Evolutionary conservation across 2,329 filamentous ascomycete genomes (phyloP).

Genomic region (Calycina marina): DNA sequence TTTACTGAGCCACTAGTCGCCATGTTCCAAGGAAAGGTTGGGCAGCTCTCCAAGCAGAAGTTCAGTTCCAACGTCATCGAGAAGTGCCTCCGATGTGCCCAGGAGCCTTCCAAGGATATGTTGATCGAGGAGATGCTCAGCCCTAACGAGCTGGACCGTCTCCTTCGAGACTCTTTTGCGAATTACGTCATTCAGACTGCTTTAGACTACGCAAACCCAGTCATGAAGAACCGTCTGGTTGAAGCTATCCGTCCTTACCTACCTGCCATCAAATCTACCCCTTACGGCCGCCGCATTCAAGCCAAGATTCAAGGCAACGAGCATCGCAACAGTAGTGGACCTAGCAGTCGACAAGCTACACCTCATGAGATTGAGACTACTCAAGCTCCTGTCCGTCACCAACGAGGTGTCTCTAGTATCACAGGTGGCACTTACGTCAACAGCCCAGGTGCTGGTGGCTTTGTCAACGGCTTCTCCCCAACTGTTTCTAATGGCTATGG

Average conservation of each 20-base stretch:
- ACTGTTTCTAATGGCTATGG: constrained; percentile 14
- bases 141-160: constrained; percentile 66
- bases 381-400: constrained; percentile 19
- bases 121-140: constrained; percentile 75
- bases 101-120: constrained; percentile 56
- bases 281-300: constrained; percentile 85
- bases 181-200: constrained; percentile 99
- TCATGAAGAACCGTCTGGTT: constrained; percentile 60
- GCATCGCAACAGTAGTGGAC: constrained; percentile 18
- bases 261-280: constrained; percentile 73
- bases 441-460: constrained; percentile 8
- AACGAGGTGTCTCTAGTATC: constrained; percentile 20
- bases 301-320: constrained; percentile 65
- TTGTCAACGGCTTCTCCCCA: constrained; percentile 16
- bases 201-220: constrained; percentile 65
- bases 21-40: constrained; percentile 63
- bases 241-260: constrained; percentile 77
- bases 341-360: constrained; percentile 20
- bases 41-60: constrained; percentile 75
- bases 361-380: constrained; percentile 14
- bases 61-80: constrained; percentile 99
- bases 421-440: constrained; percentile 15
- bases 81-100: constrained; percentile 80
- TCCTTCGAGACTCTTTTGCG: constrained; percentile 83
- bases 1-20: constrained; percentile 83